Conservation (phyloP, 2,329 filamentous ascomycete genomes). For the Xylaria arbuscula region DNA sequence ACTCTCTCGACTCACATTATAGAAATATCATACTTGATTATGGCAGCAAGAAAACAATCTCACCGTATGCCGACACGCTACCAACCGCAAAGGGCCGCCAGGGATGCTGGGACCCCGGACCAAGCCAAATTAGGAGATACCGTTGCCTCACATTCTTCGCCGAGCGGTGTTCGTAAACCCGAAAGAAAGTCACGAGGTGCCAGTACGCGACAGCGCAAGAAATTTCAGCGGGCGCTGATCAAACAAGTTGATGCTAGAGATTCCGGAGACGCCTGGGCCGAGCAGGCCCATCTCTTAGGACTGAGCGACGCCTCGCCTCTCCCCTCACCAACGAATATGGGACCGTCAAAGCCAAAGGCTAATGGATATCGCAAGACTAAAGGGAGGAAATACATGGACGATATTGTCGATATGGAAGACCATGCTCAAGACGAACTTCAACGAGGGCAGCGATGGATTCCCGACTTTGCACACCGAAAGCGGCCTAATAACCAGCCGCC, state of each 20-base stretch:
- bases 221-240: conserved; percentile 22
- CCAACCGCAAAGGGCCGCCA: conserved; percentile 16
- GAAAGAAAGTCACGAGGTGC: conserved; percentile 11
- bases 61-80: conserved; percentile 6
- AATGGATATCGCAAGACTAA: background rate
- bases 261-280: conserved; percentile 15
- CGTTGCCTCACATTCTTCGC: background rate
- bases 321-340: background rate
- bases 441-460: conserved; percentile 29
- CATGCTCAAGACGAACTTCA: background rate
- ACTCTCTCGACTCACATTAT: background rate
- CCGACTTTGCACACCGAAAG: conserved; percentile 25
- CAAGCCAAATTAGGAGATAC: background rate
- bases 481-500: background rate
- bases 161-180: background rate
- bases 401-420: conserved; percentile 1
- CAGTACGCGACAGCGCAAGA: conserved; percentile 13
- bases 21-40: background rate
- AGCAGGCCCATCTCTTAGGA: conserved; percentile 23
- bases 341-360: background rate
- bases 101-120: background rate
- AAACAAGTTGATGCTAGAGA: conserved; percentile 24
- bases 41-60: conserved; percentile 9
- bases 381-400: conserved; percentile 31
- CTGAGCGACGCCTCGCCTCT: background rate